A percentile compares a stretch with the other conserved stretches of the same genome.
Conservation (phyloP, 2,329 filamentous ascomycete species). For the Trichophaea hybrida region DNA sequence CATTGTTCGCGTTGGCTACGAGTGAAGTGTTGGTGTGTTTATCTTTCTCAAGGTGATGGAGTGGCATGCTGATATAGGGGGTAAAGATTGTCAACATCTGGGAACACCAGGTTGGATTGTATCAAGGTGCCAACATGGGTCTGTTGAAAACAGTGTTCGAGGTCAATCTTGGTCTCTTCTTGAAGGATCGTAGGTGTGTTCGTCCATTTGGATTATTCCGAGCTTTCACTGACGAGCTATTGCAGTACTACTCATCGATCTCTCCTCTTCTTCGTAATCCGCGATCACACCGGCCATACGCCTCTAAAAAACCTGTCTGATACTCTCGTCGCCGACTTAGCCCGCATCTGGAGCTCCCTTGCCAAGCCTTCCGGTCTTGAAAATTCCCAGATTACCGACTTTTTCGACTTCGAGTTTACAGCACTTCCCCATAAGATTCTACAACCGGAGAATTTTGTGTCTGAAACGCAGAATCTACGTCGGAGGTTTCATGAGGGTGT, state of each 20-base stretch:
- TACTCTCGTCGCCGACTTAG: constrained; percentile 78
- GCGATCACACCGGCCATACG: constrained; percentile 86
- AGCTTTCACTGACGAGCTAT: constrained; percentile 14
- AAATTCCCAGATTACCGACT: constrained; percentile 79
- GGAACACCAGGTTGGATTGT: constrained; percentile 96
- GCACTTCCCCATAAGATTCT: constrained; percentile 93
- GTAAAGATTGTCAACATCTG: constrained; percentile 79
- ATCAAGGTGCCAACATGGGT: constrained; percentile 98
- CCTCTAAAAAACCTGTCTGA: constrained; percentile 79
- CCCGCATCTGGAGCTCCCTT: constrained; percentile 81
- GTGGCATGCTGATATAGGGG: constrained; percentile 6
- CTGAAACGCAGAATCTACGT: constrained; percentile 66
- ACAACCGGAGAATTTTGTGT: constrained; percentile 77
- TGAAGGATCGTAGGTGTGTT: constrained; percentile 81
- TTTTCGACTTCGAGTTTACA: constrained; percentile 96
- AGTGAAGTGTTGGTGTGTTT: constrained; percentile 61
- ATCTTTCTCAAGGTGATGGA: constrained; percentile 1
- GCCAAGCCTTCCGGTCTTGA: constrained; percentile 85
- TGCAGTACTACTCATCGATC: constrained; percentile 69
- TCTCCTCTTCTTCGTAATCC: constrained; percentile 94
- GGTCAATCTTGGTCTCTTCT: constrained; percentile 90
- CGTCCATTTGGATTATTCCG: neutral
- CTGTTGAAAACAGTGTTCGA: constrained; percentile 97
- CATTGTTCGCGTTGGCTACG: constrained; percentile 88
- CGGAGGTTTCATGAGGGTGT: constrained; percentile 70